Base-by-base conservation (phyloP, 2,329 filamentous ascomycete genomes). In the Hirsutella rhossiliensis region DNA sequence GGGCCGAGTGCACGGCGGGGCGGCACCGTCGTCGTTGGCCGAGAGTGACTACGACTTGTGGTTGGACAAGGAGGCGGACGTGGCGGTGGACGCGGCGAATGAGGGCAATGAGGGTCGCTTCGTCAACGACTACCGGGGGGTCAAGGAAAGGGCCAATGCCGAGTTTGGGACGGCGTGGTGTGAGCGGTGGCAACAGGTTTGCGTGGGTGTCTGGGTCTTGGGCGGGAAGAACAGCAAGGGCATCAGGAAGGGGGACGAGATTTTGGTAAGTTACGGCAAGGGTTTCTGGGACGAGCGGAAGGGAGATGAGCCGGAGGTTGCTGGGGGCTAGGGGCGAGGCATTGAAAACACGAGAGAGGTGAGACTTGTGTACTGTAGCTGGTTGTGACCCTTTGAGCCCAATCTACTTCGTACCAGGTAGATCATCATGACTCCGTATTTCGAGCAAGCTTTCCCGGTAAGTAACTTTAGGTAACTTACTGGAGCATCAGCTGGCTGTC, bases 201-300 rank as follows among this genome's bases (percentile, higher is more conserved):
- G 69, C 15, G 78, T 81, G 62, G 75, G 69, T 0, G 71, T 80
- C 13, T 80, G 72, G 63, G 76, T 78, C 12, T 52, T 78, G 30
- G 55, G 51, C 38, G 51, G 50, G 38, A 56, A 56, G 51, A 48
- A 48, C 38, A 57, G 56, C 28, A 60, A 56, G 47, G 57, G 56
- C 41, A 68, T 54, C 17, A 44, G 56, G 41, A 78, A 74, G 60
- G 78, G 78, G 2, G 70, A 79, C 47, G 80, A 83, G 65, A 75
- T 83, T 43, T 55, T 82, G 42, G 75, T 83, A 12, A 81, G 75
- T 50, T 82, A 83, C 53, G 80, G 78, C 6, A 82, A 78, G 57
- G 80, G 80, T 1, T 82, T 84, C 50, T 83, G 79, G 77, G 56
- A 68, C 63, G 56, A 59, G 58, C 69, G 60, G 52, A 54, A 37